phyloP scores from a whole-genome alignment of 345 rosid genomes.

The Populus ilicifolia region DNA sequence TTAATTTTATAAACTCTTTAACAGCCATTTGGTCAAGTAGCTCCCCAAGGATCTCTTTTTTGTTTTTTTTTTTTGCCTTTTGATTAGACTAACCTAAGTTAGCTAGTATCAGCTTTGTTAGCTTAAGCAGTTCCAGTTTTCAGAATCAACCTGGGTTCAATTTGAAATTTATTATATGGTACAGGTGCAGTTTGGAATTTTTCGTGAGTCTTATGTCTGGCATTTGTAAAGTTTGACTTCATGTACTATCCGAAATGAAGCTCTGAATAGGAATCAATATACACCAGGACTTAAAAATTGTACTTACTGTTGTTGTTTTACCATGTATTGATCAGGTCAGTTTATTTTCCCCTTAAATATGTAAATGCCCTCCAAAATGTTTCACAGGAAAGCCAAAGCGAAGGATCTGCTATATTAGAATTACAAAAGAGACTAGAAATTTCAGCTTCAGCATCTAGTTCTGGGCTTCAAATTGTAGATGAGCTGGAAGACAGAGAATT shows the following conservation, averaged over 20 bases:
- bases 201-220: neutral
- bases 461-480: conserved; percentile 45
- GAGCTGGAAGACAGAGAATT: conserved; percentile 75
- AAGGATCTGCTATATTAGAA: conserved; percentile 46
- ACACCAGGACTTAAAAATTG: neutral
- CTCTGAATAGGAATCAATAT: neutral
- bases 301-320: neutral
- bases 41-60: neutral
- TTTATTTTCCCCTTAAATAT: neutral
- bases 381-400: conserved; percentile 54
- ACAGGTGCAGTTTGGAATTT: neutral
- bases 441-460: conserved; percentile 41
- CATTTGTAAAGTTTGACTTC: neutral
- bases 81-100: neutral
- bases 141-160: neutral
- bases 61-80: neutral
- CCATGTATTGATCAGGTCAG: no score
- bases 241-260: neutral
- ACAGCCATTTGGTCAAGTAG: neutral
- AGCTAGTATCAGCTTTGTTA: neutral
- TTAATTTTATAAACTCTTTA: neutral
- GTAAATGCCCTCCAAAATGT: neutral
- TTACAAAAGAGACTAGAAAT: conserved; percentile 61
- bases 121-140: neutral
- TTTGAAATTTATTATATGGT: neutral